phyloP scores from a whole-genome alignment of 169 alveolate species.

The Eimeria necatrix region DNA sequence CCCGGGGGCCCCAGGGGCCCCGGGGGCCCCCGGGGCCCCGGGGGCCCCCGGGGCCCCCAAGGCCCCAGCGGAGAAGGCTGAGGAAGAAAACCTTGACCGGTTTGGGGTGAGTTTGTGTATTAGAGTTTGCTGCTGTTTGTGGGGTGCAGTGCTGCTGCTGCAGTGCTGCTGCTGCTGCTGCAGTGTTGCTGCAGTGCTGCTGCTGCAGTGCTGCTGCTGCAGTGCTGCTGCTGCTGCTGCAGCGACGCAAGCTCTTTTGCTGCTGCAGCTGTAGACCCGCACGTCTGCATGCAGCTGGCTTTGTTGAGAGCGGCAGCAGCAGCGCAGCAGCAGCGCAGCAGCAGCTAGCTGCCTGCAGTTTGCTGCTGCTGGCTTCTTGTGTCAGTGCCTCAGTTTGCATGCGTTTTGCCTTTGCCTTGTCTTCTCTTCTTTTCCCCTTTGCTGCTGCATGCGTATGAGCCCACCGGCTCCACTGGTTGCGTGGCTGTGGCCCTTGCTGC shows the following conservation, averaged over 20 bases:
- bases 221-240: constrained; percentile 65
- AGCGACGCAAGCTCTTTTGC: constrained; percentile 1
- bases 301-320: constrained; percentile 47
- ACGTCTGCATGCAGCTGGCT: constrained; percentile 5
- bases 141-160: constrained; percentile 31
- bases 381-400: not conserved
- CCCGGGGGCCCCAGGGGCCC: too few relatives aligned
- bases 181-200: not conserved
- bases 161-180: constrained; percentile 15
- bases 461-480: not conserved
- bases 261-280: constrained; percentile 6
- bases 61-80: not conserved
- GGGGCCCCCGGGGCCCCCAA: constrained; percentile 12
- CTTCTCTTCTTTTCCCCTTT: not conserved
- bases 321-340: constrained; percentile 29
- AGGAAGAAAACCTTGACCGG: constrained; percentile 1
- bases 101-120: too few relatives aligned
- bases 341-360: too few relatives aligned
- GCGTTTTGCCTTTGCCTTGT: not conserved
- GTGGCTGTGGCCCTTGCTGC: constrained; percentile 18
- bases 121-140: constrained; percentile 25
- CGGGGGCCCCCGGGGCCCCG: too few relatives aligned
- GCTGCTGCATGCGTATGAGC: constrained; percentile 31
- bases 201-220: not conserved
- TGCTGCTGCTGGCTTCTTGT: not conserved